Percentiles rank a stretch among this genome's conserved stretches.
Evolutionary conservation across 176 grass and related monocot species (phyloP).

Genomic region (Zea luxurians): DNA sequence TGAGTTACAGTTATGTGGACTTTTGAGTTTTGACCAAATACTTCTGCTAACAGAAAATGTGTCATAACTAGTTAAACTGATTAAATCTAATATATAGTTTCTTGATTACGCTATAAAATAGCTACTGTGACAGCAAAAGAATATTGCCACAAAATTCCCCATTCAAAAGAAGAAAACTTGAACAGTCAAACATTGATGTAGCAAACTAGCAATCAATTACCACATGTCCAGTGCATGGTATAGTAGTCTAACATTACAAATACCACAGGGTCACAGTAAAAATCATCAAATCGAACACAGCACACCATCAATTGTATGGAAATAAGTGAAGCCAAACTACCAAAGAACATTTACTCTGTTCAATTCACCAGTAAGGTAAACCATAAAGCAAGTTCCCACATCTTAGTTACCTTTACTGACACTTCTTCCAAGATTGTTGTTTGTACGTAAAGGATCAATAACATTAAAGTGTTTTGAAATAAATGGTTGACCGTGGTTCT

Average conservation of each 20-base stretch:
- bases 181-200: background rate
- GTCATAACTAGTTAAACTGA: background rate
- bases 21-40: background rate
- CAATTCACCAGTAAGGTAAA: constrained; percentile 25
- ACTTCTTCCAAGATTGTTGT: constrained; percentile 95
- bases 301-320: constrained; percentile 8
- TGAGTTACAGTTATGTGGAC: background rate
- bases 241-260: background rate
- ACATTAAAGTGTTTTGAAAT: constrained; percentile 94
- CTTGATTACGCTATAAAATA: background rate
- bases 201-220: constrained; percentile 7
- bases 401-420: constrained; percentile 80
- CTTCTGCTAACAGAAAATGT: constrained; percentile 2
- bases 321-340: constrained; percentile 15
- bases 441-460: constrained; percentile 85
- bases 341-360: constrained; percentile 21
- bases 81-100: background rate
- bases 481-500: constrained; percentile 68
- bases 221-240: background rate
- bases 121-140: background rate
- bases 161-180: background rate
- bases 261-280: background rate
- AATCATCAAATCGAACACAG: constrained; percentile 5
- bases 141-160: constrained; percentile 1
- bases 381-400: constrained; percentile 3